phyloP scores from a whole-genome alignment of 2,329 filamentous ascomycete species.

The Pyrenochaeta sp. region DNA sequence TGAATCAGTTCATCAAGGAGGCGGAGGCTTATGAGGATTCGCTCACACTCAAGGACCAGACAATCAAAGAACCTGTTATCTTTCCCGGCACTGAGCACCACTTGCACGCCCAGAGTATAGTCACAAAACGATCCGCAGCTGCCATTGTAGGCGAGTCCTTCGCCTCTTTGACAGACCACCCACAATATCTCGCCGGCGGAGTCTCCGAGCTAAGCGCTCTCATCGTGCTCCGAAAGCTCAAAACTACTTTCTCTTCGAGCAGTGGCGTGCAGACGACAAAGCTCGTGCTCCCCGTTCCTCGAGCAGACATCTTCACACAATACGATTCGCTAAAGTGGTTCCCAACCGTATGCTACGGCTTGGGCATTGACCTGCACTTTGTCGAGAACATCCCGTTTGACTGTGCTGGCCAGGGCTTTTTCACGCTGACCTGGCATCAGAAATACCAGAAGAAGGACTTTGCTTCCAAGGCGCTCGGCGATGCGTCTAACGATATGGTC shows the following conservation, averaged over 20 bases:
- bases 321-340: conserved; percentile 22
- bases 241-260: conserved; percentile 1
- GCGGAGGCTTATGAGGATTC: conserved; percentile 17
- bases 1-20: conserved; percentile 18
- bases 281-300: conserved; percentile 23
- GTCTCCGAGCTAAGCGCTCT: conserved; percentile 12
- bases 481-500: no score
- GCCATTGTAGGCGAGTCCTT: background rate
- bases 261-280: conserved; percentile 6
- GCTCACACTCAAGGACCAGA: background rate
- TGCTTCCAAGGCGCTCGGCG: no score
- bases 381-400: conserved; percentile 9
- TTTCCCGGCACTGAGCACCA: no score
- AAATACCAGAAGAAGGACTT: conserved; percentile 27
- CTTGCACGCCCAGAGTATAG: background rate
- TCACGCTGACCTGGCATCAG: conserved; percentile 24
- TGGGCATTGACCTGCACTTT: conserved; percentile 25
- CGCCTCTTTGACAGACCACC: conserved; percentile 7
- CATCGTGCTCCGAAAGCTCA: conserved; percentile 24
- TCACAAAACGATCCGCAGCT: no score
- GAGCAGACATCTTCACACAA: conserved; percentile 7
- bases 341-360: conserved; percentile 14
- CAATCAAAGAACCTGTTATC: no score
- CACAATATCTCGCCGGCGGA: conserved; percentile 15
- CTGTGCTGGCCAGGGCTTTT: background rate